Base-by-base conservation (phyloP, 345 rosid species). In the Populus ilicifolia region DNA sequence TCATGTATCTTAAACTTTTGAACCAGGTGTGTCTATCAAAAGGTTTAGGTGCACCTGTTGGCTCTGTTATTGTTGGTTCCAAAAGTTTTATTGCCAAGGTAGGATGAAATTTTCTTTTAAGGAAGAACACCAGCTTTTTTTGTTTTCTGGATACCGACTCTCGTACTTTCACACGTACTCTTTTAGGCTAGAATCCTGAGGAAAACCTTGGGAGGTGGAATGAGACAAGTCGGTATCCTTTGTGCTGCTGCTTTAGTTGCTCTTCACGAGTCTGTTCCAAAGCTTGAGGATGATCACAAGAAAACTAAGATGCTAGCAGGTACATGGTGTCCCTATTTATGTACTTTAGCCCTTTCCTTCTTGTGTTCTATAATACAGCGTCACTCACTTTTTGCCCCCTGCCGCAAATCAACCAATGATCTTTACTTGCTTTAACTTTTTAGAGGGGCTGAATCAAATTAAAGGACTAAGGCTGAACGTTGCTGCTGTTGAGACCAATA, bases 121-220 rank as follows among this genome's bases (percentile, higher is more conserved):
- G 14, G 44, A 78, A n/a, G 16, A 66, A 77, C 30, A 17, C 59
- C 18, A 67, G 33, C 72, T 11, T 74, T n/a, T 39, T 56, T 62
- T 67, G 46, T 23, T 25, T 56, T 20, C 1, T 2, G 9, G 1
- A 7, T 66, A 25, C 14, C 36, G 43, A 75, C 23, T 33, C 48
- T 50, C 43, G 8, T 71, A 5, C 75, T 10, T 64, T 17, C 29
- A 23, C 3, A 23, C 5, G 29, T 59, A 9, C 39, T 79, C 59
- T 56, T 64, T 69, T n/a, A 93, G 99, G 97, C 99, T 73, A 90
- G 87, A 87, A 86, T 86, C 80, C 86, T 96, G 39, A 85, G 97
- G 84, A 96, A 96, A 82, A 92, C 99, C 71, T 79, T 93, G 78
- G 99, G 98, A 27, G 99, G 99, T 30, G 98, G 98, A 71, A 93